Evolutionary conservation across 1,139 yeast species (phyloP), one percentile per base, ranked within the genome.

Genomic region (Saccharomyces uvarum): DNA sequence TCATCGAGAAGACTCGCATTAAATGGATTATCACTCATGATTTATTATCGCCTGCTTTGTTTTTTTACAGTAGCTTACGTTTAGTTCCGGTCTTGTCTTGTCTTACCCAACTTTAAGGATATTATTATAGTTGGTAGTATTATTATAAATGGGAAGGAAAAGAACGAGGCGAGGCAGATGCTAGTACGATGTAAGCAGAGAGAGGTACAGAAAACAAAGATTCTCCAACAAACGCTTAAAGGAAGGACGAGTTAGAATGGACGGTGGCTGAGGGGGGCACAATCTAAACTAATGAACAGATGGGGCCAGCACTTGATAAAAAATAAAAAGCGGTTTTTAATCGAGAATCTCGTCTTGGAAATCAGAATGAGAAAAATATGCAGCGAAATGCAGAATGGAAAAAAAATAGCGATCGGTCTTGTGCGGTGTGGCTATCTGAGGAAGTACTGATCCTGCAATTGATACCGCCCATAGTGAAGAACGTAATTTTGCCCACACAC

Each of bases 1-100:
- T 56, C 56, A 41, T 54, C 54, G 21, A 50, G 38, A 47, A 64
- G 54, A 48, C 61, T 64, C n/a, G 62, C 49, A 21, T 64, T 70
- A 54, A 63, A 69, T 4, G 73, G 73, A 51, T 70, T 70, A 16
- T 61, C 66, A 28, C 68, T 62, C 68, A 64, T 64, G 24, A 24
- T 46, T 21, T 27, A 52, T 9, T 9, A 8, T 42, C 7, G 8
- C 9, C 9, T 11, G 16, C 21, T 38, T 16, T 24, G 26, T 24
- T 24, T 4, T 24, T 24, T 24, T 24, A 24, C 6, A 24, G 6
- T 9, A 38, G 24, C 44, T 38, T 16, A 38, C 7, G 24, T 38
- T 19, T 32, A 4, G 13, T 38, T 5, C 44, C 11, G 24, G 44
- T 11, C n/a, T 38, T 38, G 13, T 9, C n/a, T 38, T 4, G 13